These are phyloP conservation scores for Cercospora zeina DNA, from an alignment of 2,329 filamentous ascomycete genomes.

Conservation along the genomic window DNA sequence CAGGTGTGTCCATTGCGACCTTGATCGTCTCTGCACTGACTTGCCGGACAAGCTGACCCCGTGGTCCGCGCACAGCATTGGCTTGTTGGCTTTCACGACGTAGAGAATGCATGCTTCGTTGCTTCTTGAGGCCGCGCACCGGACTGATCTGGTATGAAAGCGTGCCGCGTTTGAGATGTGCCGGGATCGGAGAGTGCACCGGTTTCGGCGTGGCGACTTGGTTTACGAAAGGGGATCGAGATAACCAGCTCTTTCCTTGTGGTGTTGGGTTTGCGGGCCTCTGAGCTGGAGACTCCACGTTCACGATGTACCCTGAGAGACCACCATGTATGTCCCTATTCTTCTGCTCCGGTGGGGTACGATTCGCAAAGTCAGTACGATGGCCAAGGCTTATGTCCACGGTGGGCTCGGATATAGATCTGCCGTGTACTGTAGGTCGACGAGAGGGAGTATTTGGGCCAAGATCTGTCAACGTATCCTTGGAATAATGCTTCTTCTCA, in stretches of 20 bases:
- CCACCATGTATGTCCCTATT: slow-evolving; percentile 13
- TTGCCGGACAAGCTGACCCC: slow-evolving; percentile 32
- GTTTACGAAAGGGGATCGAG: slow-evolving; percentile 37
- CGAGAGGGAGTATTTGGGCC: slow-evolving; percentile 27
- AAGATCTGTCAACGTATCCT: slow-evolving; percentile 36
- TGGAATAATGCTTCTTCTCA: slow-evolving; percentile 32
- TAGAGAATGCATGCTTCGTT: slow-evolving; percentile 39
- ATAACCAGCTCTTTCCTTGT: slow-evolving; percentile 28
- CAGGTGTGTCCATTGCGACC: slow-evolving; percentile 36
- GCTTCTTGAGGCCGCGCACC: slow-evolving; percentile 36
- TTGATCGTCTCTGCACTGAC: slow-evolving; percentile 49
- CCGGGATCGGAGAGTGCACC: slow-evolving; percentile 34
- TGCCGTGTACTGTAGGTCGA: slow-evolving; percentile 34
- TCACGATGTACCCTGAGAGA: slow-evolving; percentile 28
- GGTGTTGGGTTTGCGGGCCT: slow-evolving; percentile 27
- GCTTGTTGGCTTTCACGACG: slow-evolving; percentile 34
- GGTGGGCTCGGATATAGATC: slow-evolving; percentile 41
- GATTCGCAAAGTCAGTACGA: slow-evolving; percentile 41
- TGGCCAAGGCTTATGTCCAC: slow-evolving; percentile 31
- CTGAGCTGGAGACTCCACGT: slow-evolving; percentile 27
- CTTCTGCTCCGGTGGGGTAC: slow-evolving; percentile 33
- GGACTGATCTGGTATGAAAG: slow-evolving; percentile 38
- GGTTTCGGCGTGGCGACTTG: slow-evolving; percentile 32
- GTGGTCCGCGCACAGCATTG: slow-evolving; percentile 14
- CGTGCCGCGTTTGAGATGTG: slow-evolving; percentile 40